Base-by-base conservation (phyloP, 768 basidiomycete genomes). In the Termitomyces bulborhizus region DNA sequence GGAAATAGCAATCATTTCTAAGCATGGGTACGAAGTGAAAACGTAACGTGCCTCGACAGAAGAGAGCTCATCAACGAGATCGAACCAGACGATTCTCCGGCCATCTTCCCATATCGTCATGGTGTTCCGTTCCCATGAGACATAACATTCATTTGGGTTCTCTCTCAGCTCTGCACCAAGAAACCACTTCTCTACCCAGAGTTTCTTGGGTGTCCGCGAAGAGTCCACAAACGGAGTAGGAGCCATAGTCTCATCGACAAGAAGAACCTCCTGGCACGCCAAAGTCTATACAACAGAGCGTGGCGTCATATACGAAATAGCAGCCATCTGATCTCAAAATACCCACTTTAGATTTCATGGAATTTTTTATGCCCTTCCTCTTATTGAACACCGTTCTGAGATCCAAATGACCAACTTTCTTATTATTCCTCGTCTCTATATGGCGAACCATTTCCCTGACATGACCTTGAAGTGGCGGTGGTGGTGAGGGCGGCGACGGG, bases 291-390 rank as follows among this genome's bases (percentile, higher is more conserved):
- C 3, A 40, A 8, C 4, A 4, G 26, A 50, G 21, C 32, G 9
- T 36, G 31, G 6, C 49, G 34, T 37, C 9, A 18, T 31, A 26
- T 21, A 18, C 16, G 29, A 29, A 29, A 29, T 29, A 34, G 12
- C 21, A 8, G 8, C 16, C 13, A 26, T 44, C 18, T 34, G 13
- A 24, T 34, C 6, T 3, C 8, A 8, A 1, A 7, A 45, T 26
- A 34, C 55, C 15, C 49, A 62, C 62, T 57, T 60, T 65, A 9
- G 15, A 27, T 44, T 60, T 65, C 64, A 65, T 65, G 6, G 42
- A 45, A 6, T 34, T 46, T 39, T 61, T 63, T 0, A 63, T 48
- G 1, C 29, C 18, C 26, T 3, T 6, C 5, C 15, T 31, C 11
- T 18, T 29, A 7, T 43, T 44, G 3, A 8, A 0, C 15, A 26